These are phyloP conservation scores for Peribolospora baueri DNA, from an alignment of 768 basidiomycete species.

Conservation along the genomic window DNA sequence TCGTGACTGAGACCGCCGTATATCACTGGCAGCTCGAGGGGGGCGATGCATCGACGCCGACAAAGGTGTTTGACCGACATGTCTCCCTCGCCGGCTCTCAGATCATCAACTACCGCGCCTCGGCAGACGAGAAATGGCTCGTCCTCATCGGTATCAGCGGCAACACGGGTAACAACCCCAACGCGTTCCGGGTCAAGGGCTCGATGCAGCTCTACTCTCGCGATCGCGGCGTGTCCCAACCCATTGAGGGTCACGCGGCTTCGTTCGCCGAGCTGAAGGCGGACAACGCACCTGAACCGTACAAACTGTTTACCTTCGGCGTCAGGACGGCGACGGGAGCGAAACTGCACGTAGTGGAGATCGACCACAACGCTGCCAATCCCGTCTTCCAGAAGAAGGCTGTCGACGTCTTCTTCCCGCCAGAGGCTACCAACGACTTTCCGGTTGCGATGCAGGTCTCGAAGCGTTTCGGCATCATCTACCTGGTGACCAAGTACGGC, in stretches of 20 bases:
- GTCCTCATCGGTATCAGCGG: conserved; percentile 87
- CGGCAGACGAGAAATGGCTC: conserved; percentile 87
- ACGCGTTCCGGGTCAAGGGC: conserved; percentile 87
- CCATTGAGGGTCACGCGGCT: conserved; percentile 95
- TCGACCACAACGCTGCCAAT: conserved; percentile 80
- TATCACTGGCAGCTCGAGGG: conserved; percentile 41
- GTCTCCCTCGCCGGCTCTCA: conserved; percentile 79
- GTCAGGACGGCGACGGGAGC: conserved; percentile 92
- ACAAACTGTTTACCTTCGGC: conserved; percentile 84
- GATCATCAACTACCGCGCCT: conserved; percentile 93
- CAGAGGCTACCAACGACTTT: conserved; percentile 94
- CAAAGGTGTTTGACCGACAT: conserved; percentile 92
- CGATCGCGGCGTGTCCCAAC: conserved; percentile 80
- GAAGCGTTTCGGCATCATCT: conserved; percentile 72
- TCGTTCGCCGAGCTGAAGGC: conserved; percentile 77
- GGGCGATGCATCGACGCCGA: conserved; percentile 40
- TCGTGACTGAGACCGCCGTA: conserved; percentile 83
- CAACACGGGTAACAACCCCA: conserved; percentile 42
- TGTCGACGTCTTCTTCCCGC: conserved; percentile 96
- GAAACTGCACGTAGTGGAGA: conserved; percentile 95
- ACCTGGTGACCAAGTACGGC: conserved; percentile 93
- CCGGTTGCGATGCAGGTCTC: conserved; percentile 99
- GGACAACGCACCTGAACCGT: conserved; percentile 60
- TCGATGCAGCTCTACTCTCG: conserved; percentile 89
- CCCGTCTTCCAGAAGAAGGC: conserved; percentile 89